Conservation (phyloP, 2,329 filamentous ascomycete species). For the Penicillium sp. region DNA sequence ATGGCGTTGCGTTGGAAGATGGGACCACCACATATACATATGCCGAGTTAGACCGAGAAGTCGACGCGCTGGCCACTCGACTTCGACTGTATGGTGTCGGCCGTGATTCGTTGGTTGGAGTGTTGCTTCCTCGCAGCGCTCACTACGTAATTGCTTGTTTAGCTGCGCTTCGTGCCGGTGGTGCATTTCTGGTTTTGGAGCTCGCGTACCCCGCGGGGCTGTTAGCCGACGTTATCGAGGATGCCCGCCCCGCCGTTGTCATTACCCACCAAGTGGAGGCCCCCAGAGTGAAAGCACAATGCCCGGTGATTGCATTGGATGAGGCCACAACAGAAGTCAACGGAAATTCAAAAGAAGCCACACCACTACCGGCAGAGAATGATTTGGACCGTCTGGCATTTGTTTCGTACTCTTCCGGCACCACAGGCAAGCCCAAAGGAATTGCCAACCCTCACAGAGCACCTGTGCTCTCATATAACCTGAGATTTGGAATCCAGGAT, state of each 20-base stretch:
- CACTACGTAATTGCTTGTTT: conserved; percentile 78
- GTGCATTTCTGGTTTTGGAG: conserved; percentile 77
- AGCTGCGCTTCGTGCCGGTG: conserved; percentile 73
- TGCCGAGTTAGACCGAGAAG: conserved; percentile 67
- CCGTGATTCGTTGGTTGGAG: conserved; percentile 71
- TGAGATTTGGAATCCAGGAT: conserved; percentile 70
- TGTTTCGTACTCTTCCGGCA: conserved; percentile 78
- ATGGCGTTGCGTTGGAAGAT: conserved; percentile 72
- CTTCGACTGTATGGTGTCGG: conserved; percentile 68
- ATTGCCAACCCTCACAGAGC: conserved; percentile 78
- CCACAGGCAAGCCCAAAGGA: conserved; percentile 76
- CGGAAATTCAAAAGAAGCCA: conserved; percentile 45
- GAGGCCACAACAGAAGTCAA: conserved; percentile 35
- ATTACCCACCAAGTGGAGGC: conserved; percentile 67
- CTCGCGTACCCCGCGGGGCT: conserved; percentile 74
- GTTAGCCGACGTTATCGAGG: conserved; percentile 72
- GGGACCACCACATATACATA: conserved; percentile 68
- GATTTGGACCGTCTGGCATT: conserved; percentile 75
- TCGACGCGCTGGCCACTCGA: conserved; percentile 62
- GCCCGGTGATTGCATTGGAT: conserved; percentile 66
- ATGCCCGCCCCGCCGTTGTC: conserved; percentile 69
- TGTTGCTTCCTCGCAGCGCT: conserved; percentile 72
- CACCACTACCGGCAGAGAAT: conserved; percentile 59
- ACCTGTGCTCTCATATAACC: conserved; percentile 69
- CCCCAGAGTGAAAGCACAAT: conserved; percentile 61